Percentiles rank a stretch among this genome's conserved stretches.
These are phyloP conservation scores for Juncus effusus DNA, from an alignment of 176 grass and related monocot genomes.

Conservation along the genomic window DNA sequence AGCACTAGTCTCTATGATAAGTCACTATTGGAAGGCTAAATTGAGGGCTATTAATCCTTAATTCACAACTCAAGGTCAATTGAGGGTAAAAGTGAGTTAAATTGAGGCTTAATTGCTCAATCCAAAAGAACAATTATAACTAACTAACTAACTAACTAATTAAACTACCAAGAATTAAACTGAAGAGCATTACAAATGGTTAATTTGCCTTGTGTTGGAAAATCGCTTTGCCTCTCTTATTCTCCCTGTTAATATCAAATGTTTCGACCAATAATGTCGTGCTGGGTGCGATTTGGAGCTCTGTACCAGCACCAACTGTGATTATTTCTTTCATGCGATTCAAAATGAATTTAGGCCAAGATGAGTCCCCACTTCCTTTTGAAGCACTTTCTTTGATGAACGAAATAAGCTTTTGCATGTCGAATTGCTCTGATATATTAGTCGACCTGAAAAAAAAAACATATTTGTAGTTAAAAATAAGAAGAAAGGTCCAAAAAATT, in stretches of 20 bases:
- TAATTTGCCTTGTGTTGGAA: conserved; percentile 80
- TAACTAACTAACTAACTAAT: too few species aligned
- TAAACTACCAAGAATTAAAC: conserved; percentile 26
- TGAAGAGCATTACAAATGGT: conserved; percentile 49
- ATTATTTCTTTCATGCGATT: conserved; percentile 47
- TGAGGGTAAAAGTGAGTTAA: too few species aligned
- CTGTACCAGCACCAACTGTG: conserved; percentile 56
- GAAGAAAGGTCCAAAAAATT: not conserved
- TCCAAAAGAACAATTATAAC: too few species aligned
- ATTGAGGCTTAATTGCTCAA: too few species aligned
- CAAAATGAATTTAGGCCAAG: conserved; percentile 57
- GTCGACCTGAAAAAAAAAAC: conserved; percentile 48
- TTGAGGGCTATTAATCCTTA: not conserved
- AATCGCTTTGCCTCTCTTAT: conserved; percentile 65
- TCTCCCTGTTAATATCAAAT: conserved; percentile 52
- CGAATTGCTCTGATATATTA: conserved; percentile 67
- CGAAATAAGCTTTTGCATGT: conserved; percentile 54
- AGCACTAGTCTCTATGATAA: too few species aligned
- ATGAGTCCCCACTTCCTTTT: conserved; percentile 33
- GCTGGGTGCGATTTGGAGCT: conserved; percentile 54
- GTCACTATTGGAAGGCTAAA: too few species aligned
- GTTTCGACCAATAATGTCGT: conserved; percentile 64
- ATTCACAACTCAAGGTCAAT: not conserved
- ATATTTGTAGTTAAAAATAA: conserved; percentile 12
- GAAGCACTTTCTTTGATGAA: conserved; percentile 49